phyloP scores from a whole-genome alignment of 2,329 filamentous ascomycete genomes.

The Paracamarosporium sp. region DNA sequence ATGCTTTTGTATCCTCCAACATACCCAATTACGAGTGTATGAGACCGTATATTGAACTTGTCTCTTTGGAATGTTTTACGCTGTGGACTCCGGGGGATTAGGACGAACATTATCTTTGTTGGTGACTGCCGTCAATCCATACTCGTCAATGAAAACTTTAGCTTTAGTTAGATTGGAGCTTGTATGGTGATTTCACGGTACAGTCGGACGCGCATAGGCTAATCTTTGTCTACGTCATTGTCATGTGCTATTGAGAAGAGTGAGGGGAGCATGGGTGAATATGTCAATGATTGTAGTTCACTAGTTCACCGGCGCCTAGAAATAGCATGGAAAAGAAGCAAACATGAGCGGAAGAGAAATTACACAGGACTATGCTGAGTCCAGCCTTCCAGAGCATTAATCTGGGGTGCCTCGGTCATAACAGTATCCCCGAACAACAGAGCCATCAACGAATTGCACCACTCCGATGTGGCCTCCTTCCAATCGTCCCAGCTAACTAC shows the following conservation, averaged over 20 bases:
- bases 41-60: constrained; percentile 7
- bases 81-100: not conserved
- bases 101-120: not conserved
- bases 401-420: not conserved
- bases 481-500: not conserved
- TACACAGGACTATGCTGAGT: not conserved
- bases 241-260: not conserved
- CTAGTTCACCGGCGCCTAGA: too few species aligned
- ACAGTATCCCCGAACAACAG: not conserved
- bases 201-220: not conserved
- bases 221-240: not conserved
- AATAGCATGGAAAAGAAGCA: not conserved
- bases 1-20: not conserved
- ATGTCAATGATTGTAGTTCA: not conserved
- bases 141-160: too few species aligned
- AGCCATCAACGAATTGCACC: not conserved
- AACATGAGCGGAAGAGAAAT: not conserved
- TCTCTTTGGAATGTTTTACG: constrained; percentile 1
- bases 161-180: too few species aligned
- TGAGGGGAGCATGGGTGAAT: not conserved
- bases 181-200: too few species aligned
- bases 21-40: constrained; percentile 1
- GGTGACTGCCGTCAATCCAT: too few species aligned
- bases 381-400: not conserved
- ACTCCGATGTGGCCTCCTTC: not conserved